phyloP scores from a whole-genome alignment of 768 basidiomycete species.

The Dendrothele bispora region DNA sequence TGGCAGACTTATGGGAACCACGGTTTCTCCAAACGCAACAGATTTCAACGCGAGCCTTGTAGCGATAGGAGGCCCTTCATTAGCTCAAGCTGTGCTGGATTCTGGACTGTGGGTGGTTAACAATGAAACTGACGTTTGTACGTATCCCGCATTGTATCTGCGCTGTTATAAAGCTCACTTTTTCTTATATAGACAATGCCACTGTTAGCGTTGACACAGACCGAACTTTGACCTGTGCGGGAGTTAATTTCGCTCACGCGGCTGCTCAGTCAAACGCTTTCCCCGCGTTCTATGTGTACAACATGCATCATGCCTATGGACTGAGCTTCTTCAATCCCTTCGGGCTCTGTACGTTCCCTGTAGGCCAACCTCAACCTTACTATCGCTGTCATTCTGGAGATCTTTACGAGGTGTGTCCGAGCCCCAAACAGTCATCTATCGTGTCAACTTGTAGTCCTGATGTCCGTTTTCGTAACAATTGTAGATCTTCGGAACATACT shows the following conservation, averaged over 20 bases:
- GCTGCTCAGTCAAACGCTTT: constrained; percentile 12
- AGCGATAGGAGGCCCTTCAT: constrained; percentile 2
- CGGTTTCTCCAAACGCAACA: constrained; percentile 13
- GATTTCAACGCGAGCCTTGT: constrained; percentile 9
- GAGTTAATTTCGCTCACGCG: constrained; percentile 11
- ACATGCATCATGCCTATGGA: constrained; percentile 14
- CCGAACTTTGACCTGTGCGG: constrained; percentile 11
- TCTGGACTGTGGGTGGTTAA: constrained; percentile 15
- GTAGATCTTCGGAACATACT: constrained; percentile 18
- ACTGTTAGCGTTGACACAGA: constrained; percentile 13
- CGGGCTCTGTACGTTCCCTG: constrained; percentile 16
- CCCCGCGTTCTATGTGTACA: constrained; percentile 16
- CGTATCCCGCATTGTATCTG: not conserved
- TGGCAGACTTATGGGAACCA: constrained; percentile 9
- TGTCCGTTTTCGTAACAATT: not conserved
- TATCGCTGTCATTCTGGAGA: constrained; percentile 20
- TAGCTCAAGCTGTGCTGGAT: constrained; percentile 6
- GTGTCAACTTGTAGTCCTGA: not conserved
- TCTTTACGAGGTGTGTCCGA: constrained; percentile 13
- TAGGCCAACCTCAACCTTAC: constrained; percentile 14
- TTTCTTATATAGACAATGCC: constrained; percentile 12
- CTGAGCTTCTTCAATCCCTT: constrained; percentile 16
- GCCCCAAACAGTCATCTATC: not conserved
- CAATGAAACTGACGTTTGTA: constrained; percentile 12
- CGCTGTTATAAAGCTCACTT: not conserved